Percentiles rank a stretch among this genome's conserved stretches.
Conservation (phyloP, 306 rosid species). For the Acacia acuminata region DNA sequence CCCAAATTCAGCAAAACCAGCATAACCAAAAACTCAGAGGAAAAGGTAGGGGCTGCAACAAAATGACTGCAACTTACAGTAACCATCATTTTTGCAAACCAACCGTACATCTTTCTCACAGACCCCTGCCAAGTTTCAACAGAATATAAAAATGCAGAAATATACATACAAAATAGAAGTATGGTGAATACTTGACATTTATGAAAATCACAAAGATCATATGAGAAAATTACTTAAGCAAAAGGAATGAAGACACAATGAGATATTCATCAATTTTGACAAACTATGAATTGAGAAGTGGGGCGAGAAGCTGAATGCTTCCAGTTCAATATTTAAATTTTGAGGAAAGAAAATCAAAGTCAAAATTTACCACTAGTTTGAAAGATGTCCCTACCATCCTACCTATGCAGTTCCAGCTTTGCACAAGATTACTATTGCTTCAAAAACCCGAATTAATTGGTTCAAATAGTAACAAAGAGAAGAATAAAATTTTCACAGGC, state of each 20-base stretch:
- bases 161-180: not conserved
- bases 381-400: not conserved
- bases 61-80: slow-evolving; percentile 15
- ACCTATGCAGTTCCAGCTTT: not conserved
- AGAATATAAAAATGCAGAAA: slow-evolving; percentile 20
- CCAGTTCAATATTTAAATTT: not conserved
- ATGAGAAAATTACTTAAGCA: not conserved
- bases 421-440: not conserved
- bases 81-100: not conserved
- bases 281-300: not conserved
- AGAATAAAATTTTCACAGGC: not conserved
- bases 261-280: not conserved
- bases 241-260: slow-evolving; percentile 3
- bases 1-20: not conserved
- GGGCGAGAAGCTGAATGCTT: not conserved
- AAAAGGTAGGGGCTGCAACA: not conserved
- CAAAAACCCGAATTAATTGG: slow-evolving; percentile 3
- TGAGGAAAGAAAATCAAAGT: not conserved
- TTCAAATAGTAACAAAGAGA: slow-evolving; percentile 4
- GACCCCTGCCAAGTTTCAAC: slow-evolving; percentile 43
- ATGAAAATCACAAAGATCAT: slow-evolving; percentile 12
- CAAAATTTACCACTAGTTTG: not conserved
- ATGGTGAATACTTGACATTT: not conserved
- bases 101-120: slow-evolving; percentile 28
- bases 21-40: not conserved